phyloP scores from a whole-genome alignment of 495 filamentous ascomycete genomes.

The Sordaria brevicollis region DNA sequence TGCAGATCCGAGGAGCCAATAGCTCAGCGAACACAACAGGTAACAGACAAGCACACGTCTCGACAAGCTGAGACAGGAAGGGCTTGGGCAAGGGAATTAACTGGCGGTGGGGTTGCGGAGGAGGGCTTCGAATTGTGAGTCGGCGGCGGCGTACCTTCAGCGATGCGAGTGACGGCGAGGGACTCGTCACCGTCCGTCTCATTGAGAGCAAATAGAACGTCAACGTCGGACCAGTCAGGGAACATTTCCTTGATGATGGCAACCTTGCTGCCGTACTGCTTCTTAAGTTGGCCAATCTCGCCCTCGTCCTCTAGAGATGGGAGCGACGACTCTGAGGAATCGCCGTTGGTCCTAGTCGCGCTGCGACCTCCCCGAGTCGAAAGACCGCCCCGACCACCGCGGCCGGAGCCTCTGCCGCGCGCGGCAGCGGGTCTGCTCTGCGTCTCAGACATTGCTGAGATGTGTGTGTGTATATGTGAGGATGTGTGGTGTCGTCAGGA shows the following conservation, averaged over 20 bases:
- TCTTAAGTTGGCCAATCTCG: conserved; percentile 86
- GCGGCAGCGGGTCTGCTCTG: conserved; percentile 61
- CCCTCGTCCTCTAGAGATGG: conserved; percentile 67
- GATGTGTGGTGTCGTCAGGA: conserved; percentile 6
- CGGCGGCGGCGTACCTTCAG: conserved; percentile 56
- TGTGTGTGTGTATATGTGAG: conserved; percentile 21
- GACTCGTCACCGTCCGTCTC: conserved; percentile 87
- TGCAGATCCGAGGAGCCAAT: background rate
- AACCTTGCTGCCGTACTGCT: conserved; percentile 67
- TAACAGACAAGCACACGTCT: background rate
- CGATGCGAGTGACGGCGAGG: conserved; percentile 76
- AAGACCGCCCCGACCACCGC: conserved; percentile 66
- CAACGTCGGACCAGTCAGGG: conserved; percentile 82
- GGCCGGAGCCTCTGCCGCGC: conserved; percentile 32
- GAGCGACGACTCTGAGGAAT: conserved; percentile 47
- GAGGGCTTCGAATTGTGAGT: conserved; percentile 2
- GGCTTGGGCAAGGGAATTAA: background rate
- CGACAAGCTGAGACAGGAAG: background rate
- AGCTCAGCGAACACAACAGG: background rate
- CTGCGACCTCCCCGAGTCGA: conserved; percentile 59
- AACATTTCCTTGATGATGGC: conserved; percentile 79
- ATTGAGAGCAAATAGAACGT: conserved; percentile 80
- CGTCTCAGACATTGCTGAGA: conserved; percentile 80
- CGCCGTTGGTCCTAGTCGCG: conserved; percentile 34
- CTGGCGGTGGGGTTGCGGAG: background rate